Evolutionary conservation across 345 rosid genomes (phyloP), one percentile per base, ranked within the genome.

Genomic region (Gossypium mustelinum): DNA sequence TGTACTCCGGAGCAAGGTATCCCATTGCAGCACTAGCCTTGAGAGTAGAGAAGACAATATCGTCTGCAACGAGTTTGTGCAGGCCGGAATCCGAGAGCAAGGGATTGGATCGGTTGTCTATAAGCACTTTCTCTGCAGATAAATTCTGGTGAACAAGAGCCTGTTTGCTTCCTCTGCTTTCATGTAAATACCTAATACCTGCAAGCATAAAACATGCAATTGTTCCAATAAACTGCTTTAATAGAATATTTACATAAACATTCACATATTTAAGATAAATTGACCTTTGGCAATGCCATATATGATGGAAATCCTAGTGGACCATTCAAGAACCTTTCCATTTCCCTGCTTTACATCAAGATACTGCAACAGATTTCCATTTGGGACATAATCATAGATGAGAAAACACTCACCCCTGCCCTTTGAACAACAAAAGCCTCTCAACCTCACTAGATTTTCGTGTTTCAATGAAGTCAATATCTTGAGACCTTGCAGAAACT

Each of bases 11-110:
- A 73, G 94, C 97, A 52, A 95, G 86, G 85, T 95, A 95, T 77
- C 99, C 99, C 96, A 89, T 93, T 63, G 98, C 99, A 76, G 99
- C 99, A 73, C 97, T 90, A 52, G 92, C 96, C 84, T 95, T 95
- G 57, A 95, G 93, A 75, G 76, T 85, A 7, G 99, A 93, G 89
- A 90, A 95, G 57, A 95, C 88, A 2, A 93, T 82, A 57, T 95
- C 99, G 27, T 95, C 96, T 0, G 96, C 90, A 41, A 93, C 92
- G 70, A 95, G 97, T 78, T 88, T 89, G 85, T 91, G 94, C 76
- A 95, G 87, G 75, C 97, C 99, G 0, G 99, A 86, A 81, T 90
- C 93, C 0, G 88, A 88, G 51, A 95, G 92, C 74, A 84, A 75
- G 1, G 99, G 98, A 67, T 88, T 93, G 43, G 74, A 88, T 83